Evolutionary conservation across 2,329 filamentous ascomycete genomes (phyloP).

Genomic region (Lithohypha guttulata): DNA sequence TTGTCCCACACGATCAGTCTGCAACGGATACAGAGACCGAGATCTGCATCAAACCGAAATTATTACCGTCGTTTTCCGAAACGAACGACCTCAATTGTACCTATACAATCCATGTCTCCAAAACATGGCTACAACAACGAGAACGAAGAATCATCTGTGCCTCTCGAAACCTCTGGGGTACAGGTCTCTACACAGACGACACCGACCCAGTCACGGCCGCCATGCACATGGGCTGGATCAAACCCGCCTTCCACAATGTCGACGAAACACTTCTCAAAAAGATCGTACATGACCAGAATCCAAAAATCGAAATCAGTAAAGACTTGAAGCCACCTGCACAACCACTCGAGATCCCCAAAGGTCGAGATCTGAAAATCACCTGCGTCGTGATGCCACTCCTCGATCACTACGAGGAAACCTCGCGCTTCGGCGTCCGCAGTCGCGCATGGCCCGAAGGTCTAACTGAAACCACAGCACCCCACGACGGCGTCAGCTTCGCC

Average conservation of each 20-base stretch:
- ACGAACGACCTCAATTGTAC: slow-evolving; percentile 77
- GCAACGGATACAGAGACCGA: slow-evolving; percentile 42
- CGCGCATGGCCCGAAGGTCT: slow-evolving; percentile 52
- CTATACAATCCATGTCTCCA: slow-evolving; percentile 75
- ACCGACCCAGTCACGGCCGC: slow-evolving; percentile 87
- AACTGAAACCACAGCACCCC: slow-evolving; percentile 40
- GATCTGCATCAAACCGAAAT: slow-evolving; percentile 52
- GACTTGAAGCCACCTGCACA: slow-evolving; percentile 34
- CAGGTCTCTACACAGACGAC: slow-evolving; percentile 90
- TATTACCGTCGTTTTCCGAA: slow-evolving; percentile 56
- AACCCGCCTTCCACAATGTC: slow-evolving; percentile 73
- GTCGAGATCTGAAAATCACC: slow-evolving; percentile 77
- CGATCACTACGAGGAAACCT: slow-evolving; percentile 62
- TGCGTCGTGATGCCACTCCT: slow-evolving; percentile 71
- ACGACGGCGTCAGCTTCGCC: slow-evolving; percentile 86
- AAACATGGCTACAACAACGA: slow-evolving; percentile 58
- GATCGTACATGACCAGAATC: slow-evolving; percentile 39
- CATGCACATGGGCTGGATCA: slow-evolving; percentile 86
- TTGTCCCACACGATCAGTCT: slow-evolving; percentile 26
- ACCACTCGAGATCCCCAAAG: slow-evolving; percentile 44
- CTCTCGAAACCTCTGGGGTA: slow-evolving; percentile 77
- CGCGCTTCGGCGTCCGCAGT: slow-evolving; percentile 70
- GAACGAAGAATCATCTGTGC: slow-evolving; percentile 75
- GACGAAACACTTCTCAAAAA: slow-evolving; percentile 56
- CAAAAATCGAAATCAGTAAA: slow-evolving; percentile 30